These are phyloP conservation scores for Andalucia godoyi DNA, from an alignment of 78 protist genomes.

Conservation along the genomic window DNA sequence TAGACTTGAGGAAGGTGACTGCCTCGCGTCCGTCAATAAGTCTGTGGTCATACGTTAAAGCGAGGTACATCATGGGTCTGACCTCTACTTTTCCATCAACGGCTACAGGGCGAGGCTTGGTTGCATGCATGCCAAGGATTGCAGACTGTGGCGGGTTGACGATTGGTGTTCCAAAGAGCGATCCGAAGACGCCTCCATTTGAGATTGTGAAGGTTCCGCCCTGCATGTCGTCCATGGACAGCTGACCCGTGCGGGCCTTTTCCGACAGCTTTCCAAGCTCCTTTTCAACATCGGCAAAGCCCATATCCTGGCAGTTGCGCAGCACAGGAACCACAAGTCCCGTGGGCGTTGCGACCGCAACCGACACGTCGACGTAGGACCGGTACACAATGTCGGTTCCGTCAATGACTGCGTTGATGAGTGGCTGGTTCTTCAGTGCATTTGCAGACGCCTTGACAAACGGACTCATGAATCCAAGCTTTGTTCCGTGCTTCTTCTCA, in stretches of 20 bases:
- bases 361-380: conserved; percentile 76
- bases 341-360: conserved; percentile 91
- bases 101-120: conserved; percentile 61
- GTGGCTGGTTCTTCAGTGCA: conserved; percentile 77
- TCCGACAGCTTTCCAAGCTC: conserved; percentile 47
- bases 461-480: conserved; percentile 96
- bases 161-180: conserved; percentile 92
- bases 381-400: conserved; percentile 75
- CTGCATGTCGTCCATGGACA: conserved; percentile 86
- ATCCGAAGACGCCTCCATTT: conserved; percentile 95
- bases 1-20: conserved; percentile 63
- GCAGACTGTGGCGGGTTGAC: conserved; percentile 92
- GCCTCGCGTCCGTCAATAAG: conserved; percentile 92
- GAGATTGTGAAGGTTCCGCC: conserved; percentile 98
- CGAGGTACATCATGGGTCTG: conserved; percentile 90
- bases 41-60: conserved; percentile 96
- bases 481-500: conserved; percentile 84
- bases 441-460: conserved; percentile 79
- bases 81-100: conserved; percentile 43
- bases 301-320: conserved; percentile 58
- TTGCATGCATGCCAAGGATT: conserved; percentile 86
- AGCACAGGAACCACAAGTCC: conserved; percentile 88
- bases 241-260: conserved; percentile 58
- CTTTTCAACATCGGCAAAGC: conserved; percentile 76
- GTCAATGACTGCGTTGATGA: conserved; percentile 75